phyloP scores from a whole-genome alignment of 176 grass and related monocot species.

The Elaeis guineensis region DNA sequence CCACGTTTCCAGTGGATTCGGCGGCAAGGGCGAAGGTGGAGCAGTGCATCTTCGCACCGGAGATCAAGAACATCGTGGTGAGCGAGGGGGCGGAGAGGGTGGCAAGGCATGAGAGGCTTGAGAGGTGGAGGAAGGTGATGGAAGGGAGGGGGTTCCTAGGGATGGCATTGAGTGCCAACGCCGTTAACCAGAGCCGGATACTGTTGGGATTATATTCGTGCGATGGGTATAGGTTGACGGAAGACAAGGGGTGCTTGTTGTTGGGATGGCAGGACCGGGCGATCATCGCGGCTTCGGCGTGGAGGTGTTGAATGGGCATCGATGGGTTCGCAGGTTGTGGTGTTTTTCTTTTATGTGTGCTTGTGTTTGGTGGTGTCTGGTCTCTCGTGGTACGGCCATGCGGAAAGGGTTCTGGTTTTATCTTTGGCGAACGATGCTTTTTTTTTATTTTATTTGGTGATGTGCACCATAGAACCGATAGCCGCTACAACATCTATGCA shows the following conservation, averaged over 20 bases:
- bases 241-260: constrained; percentile 39
- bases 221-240: constrained; percentile 40
- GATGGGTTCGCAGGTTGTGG: no score
- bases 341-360: no score
- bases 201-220: constrained; percentile 32
- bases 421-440: no score
- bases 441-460: no score
- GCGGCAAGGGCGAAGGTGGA: constrained; percentile 32
- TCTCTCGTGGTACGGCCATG: no score
- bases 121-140: constrained; percentile 33
- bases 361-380: no score
- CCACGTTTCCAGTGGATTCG: constrained; percentile 9
- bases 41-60: constrained; percentile 21
- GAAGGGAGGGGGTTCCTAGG: constrained; percentile 26
- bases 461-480: no score
- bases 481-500: no score
- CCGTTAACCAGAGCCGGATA: constrained; percentile 38
- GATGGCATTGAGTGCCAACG: constrained; percentile 37
- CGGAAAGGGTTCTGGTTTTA: no score
- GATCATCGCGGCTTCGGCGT: constrained; percentile 39
- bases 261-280: constrained; percentile 44
- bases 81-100: constrained; percentile 29
- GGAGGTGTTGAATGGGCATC: constrained; percentile 15
- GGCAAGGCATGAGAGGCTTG: constrained; percentile 35
- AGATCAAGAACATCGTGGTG: constrained; percentile 37